Conservation (phyloP, 495 filamentous ascomycete genomes). For the Podospora appendiculata region DNA sequence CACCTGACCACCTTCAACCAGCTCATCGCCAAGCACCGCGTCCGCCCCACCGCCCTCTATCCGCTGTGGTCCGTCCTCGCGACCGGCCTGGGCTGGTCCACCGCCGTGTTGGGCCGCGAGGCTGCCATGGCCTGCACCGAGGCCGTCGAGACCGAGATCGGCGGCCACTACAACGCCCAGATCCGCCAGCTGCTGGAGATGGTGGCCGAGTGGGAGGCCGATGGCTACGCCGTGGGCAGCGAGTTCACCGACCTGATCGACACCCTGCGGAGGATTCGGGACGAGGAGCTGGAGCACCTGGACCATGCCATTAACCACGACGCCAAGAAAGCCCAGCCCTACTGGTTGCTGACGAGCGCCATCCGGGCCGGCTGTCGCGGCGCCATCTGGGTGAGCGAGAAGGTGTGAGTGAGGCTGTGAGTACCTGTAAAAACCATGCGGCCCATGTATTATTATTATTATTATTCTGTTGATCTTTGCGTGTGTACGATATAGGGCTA, state of each 20-base stretch:
- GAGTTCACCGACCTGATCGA: conserved; percentile 68
- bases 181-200: conserved; percentile 73
- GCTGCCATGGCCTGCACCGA: conserved; percentile 99
- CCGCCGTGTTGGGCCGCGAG: conserved; percentile 82
- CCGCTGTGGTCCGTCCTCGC: conserved; percentile 84
- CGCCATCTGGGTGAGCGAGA: conserved; percentile 90
- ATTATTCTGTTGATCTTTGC: no score
- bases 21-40: conserved; percentile 76
- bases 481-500: no score
- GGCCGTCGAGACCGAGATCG: conserved; percentile 97
- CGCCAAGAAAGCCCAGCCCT: conserved; percentile 77
- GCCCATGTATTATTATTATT: no score
- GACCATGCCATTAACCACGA: conserved; percentile 93
- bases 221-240: conserved; percentile 69
- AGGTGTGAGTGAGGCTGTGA: conserved; percentile 39
- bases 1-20: conserved; percentile 82
- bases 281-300: conserved; percentile 95
- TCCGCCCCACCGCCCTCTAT: conserved; percentile 91
- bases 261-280: conserved; percentile 74
- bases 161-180: conserved; percentile 91
- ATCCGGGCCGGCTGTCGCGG: conserved; percentile 82
- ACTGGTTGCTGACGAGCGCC: conserved; percentile 79
- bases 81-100: conserved; percentile 80
- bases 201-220: conserved; percentile 54
- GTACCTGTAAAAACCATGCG: no score